Conservation (phyloP, 2,329 filamentous ascomycete species). For the Colletotrichum orchidophilum region DNA sequence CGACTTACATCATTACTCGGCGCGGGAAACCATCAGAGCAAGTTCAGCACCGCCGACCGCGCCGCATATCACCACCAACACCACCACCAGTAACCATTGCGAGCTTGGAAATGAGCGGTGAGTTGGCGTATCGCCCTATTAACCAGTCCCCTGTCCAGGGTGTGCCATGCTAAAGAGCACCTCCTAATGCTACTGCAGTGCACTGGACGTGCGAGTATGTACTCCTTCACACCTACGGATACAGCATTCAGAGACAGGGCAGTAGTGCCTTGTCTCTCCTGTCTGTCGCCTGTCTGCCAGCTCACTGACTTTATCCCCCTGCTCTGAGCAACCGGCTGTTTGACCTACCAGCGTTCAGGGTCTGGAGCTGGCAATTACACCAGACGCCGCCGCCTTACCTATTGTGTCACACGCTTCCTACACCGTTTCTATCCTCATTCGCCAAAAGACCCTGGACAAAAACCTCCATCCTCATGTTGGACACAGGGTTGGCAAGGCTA, state of each 20-base stretch:
- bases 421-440: conserved; percentile 23
- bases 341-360: conserved; percentile 17
- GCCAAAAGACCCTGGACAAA: conserved; percentile 13
- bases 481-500: conserved; percentile 32
- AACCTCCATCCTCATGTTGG: conserved; percentile 5
- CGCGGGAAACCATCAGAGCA: conserved; percentile 11
- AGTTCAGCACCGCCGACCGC: not conserved
- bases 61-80: not conserved
- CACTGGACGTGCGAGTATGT: not conserved
- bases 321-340: conserved; percentile 21
- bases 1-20: conserved; percentile 29
- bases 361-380: conserved; percentile 4
- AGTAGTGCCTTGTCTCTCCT: conserved; percentile 18
- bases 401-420: conserved; percentile 20
- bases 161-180: not conserved
- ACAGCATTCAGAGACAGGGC: not conserved
- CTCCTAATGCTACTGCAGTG: not conserved
- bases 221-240: not conserved
- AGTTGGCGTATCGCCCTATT: conserved; percentile 31
- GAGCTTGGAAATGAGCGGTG: conserved; percentile 33
- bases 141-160: conserved; percentile 6
- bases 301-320: conserved; percentile 10
- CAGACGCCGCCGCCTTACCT: conserved; percentile 26
- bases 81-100: not conserved
- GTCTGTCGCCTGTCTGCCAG: conserved; percentile 27